Base-by-base conservation (phyloP, 1,139 yeast genomes). In the Taphrina sp. region DNA sequence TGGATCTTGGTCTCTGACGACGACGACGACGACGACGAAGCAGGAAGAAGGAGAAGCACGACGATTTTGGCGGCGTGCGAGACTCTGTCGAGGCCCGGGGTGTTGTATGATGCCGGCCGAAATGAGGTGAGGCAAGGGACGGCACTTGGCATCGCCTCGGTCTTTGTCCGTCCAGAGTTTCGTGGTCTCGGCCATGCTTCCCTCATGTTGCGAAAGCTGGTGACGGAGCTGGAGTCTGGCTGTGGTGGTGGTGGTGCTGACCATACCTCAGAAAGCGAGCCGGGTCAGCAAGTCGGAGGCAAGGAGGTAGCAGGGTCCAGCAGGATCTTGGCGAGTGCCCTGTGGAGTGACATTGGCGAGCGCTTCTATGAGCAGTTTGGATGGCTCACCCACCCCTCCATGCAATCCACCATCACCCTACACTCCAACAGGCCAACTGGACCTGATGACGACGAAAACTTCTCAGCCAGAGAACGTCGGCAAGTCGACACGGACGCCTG, bases 41-140 rank as follows among this genome's bases (percentile, higher is more conserved):
- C 22, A 2, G 41, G n/a, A n/a, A n/a, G n/a, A n/a, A n/a, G n/a
- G n/a, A n/a, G n/a, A n/a, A n/a, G 24, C 19, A 37, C 22, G 22
- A 22, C 29, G 3, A 43, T 43, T 20, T 33, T 43, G 17, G 37
- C 28, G 10, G 47, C 47, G 14, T 43, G 47, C 22, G 47, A 43
- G 29, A 20, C 38, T 4, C 19, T 43, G 28, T 12, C 12, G 17
- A 36, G 47, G 37, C 47, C 47, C 3, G 36, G 34, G 10, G 24
- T 43, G 3, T 20, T 43, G 31, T 7, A 7, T 26, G 31, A 12
- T 26, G 31, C 10, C 8, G 35, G 20, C n/a, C 23, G 20, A 12
- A 7, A 3, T 3, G 19, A 19, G 3, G 20, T 23, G 8, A 17
- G 2, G 16, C 14, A 8, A 5, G 47, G 24, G 5, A 4, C 26